phyloP scores from a whole-genome alignment of 1,284 basidiomycete genomes.

The Ceratobasidium sp. region DNA sequence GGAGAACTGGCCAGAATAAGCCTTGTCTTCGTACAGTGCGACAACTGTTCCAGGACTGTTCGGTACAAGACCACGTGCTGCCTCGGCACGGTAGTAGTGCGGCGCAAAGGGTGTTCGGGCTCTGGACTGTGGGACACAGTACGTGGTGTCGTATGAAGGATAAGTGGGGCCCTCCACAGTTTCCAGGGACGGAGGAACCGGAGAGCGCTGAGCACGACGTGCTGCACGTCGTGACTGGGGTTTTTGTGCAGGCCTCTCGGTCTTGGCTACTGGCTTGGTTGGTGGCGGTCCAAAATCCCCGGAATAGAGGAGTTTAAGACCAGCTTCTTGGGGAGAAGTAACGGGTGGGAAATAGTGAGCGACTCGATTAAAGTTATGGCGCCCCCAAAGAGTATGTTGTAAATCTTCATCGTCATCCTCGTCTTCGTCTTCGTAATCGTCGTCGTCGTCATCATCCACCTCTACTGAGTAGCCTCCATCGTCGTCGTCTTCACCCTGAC shows the following conservation, averaged over 20 bases:
- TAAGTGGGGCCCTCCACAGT: slow-evolving; percentile 52
- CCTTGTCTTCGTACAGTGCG: slow-evolving; percentile 81
- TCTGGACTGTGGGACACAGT: slow-evolving; percentile 9
- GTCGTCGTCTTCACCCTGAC: slow-evolving; percentile 52
- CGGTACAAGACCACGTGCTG: slow-evolving; percentile 74
- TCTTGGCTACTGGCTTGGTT: slow-evolving; percentile 59
- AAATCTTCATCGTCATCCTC: slow-evolving; percentile 52
- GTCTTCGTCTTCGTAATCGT: slow-evolving; percentile 47
- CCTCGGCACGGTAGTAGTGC: slow-evolving; percentile 61
- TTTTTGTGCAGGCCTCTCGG: slow-evolving; percentile 52
- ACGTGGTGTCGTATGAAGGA: slow-evolving; percentile 57
- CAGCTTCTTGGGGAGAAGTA: slow-evolving; percentile 77
- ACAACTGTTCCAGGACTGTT: slow-evolving; percentile 91
- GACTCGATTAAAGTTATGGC: slow-evolving; percentile 40
- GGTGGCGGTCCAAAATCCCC: slow-evolving; percentile 85
- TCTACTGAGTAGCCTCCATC: slow-evolving; percentile 44
- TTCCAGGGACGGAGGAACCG: slow-evolving; percentile 51
- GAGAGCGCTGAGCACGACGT: slow-evolving; percentile 19
- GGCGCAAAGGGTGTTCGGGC: slow-evolving; percentile 26
- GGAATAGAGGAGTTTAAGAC: slow-evolving; percentile 76
- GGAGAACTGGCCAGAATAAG: slow-evolving; percentile 95
- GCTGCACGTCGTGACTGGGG: slow-evolving; percentile 22
- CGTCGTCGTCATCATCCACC: slow-evolving; percentile 48
- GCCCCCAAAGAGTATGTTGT: slow-evolving; percentile 46
- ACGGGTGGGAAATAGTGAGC: slow-evolving; percentile 61